phyloP scores from a whole-genome alignment of 306 rosid species.

The Vigna nakashimae region DNA sequence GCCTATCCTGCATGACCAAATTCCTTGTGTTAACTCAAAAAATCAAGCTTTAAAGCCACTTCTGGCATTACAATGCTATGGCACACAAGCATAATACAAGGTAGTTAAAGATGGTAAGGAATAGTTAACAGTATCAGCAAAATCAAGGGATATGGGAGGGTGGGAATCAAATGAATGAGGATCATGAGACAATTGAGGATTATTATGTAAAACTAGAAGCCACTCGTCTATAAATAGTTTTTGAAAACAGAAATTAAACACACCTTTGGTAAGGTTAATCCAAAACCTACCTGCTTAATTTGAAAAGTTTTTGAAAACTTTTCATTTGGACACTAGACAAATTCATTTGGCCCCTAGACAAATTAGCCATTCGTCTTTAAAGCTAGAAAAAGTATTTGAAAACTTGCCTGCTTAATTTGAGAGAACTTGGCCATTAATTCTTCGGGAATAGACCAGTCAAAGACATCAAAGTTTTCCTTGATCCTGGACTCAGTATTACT shows the following conservation, averaged over 20 bases:
- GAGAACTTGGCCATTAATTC: constrained; percentile 52
- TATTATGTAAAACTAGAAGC: too few relatives aligned
- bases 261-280: too few relatives aligned
- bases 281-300: constrained; percentile 59
- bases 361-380: too few relatives aligned
- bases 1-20: constrained; percentile 58
- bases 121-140: too few relatives aligned
- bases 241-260: too few relatives aligned
- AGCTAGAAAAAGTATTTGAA: too few relatives aligned
- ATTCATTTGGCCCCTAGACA: too few relatives aligned
- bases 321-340: too few relatives aligned
- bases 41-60: neutral
- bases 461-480: constrained; percentile 58
- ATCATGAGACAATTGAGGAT: too few relatives aligned
- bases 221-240: too few relatives aligned
- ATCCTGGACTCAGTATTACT: constrained; percentile 64
- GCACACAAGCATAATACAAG: neutral
- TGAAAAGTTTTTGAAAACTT: constrained; percentile 36
- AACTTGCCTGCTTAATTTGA: constrained; percentile 65
- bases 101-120: neutral
- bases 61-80: neutral
- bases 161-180: too few relatives aligned
- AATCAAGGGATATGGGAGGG: too few relatives aligned
- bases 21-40: constrained; percentile 13
- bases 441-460: constrained; percentile 69